Evolutionary conservation across 1,284 basidiomycete species (phyloP).

Genomic region (Melampsora abietis-canadensis): DNA sequence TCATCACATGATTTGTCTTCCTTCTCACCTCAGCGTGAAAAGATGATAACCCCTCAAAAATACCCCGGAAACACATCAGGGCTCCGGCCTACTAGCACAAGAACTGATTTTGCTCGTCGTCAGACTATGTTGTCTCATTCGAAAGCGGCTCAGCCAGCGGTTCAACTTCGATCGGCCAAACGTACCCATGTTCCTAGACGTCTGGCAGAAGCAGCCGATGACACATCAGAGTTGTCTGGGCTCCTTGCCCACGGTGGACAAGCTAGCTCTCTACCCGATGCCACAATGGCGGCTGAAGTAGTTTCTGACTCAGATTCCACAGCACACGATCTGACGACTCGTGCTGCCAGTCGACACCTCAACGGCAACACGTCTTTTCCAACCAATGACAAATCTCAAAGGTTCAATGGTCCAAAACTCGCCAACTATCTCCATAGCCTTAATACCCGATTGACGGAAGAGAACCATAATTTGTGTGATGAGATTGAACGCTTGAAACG

Average conservation of each 20-base stretch:
- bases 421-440: constrained; percentile 76
- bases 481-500: constrained; percentile 61
- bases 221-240: constrained; percentile 29
- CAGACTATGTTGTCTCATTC: constrained; percentile 5
- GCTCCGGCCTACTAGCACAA: neutral
- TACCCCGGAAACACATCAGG: neutral
- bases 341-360: constrained; percentile 58
- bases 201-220: constrained; percentile 19
- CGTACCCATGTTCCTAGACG: constrained; percentile 17
- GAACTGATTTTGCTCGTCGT: neutral
- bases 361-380: constrained; percentile 70
- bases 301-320: constrained; percentile 74
- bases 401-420: constrained; percentile 75
- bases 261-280: constrained; percentile 11
- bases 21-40: constrained; percentile 21
- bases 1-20: constrained; percentile 10
- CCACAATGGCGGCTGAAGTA: neutral
- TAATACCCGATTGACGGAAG: constrained; percentile 72
- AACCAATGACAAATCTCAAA: constrained; percentile 60
- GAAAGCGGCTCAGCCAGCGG: constrained; percentile 16
- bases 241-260: constrained; percentile 3
- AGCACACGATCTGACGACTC: constrained; percentile 75
- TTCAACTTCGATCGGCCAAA: constrained; percentile 16
- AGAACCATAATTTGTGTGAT: constrained; percentile 64
- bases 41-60: constrained; percentile 3